Evolutionary conservation across 306 rosid species (phyloP), one percentile per base, ranked within the genome.

Genomic region (Prunus mongolica): DNA sequence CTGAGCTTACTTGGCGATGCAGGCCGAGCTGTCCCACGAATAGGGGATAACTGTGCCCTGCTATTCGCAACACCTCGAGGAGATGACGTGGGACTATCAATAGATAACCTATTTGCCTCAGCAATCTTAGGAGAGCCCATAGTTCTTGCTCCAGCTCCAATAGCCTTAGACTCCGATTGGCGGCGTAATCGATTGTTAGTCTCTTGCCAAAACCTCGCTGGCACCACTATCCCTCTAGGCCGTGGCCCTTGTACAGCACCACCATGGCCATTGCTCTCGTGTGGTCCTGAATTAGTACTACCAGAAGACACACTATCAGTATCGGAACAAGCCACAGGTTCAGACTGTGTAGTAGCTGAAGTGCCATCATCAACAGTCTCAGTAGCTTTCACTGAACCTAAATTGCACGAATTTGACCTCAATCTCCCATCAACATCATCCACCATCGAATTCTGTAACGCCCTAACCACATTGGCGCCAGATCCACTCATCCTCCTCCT

Each of bases 261-360:
- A 25, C 71, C 71, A 69, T 66, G 73, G 55, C 76, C 81, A 75
- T 75, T 81, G 20, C 60, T 76, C 67, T 86, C 90, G 5, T 66
- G 87, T 18, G 81, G 76, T 63, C 85, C 86, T 3, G 84, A 79
- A 71, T 84, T 85, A 3, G 84, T 18, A 67, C 92, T 79, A 45
- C 89, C 88, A 27, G 93, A 95, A 58, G 96, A 90, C 12, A 86
- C 87, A 52, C 97, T 95, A 46, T 88, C 99, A n/a, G 76, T 78
- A 83, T 92, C 97, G 30, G 93, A 89, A 52, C 90, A 90, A 60
- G 87, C 77, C 75, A 79, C 65, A 24, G 78, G 68, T 52, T 88
- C 88, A 38, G 75, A 67, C 32, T 62, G 70, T 72, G 73, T 22
- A 65, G 62, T 25, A 50, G 47, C 86, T 60, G 78, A 86, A 60